phyloP scores from a whole-genome alignment of 441 rosid species.

The Erodium chrysanthum region DNA sequence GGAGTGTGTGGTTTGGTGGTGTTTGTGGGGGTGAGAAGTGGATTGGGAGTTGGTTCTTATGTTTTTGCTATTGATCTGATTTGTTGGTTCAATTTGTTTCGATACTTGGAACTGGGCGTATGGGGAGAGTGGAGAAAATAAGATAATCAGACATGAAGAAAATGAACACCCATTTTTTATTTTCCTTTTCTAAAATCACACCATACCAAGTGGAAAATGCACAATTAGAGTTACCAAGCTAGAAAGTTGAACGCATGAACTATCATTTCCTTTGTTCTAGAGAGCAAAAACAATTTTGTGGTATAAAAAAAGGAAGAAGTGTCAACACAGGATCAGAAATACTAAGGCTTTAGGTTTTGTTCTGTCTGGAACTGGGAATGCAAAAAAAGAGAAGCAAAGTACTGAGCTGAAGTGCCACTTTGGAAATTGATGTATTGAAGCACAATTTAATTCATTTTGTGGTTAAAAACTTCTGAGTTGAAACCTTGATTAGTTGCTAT shows the following conservation, averaged over 20 bases:
- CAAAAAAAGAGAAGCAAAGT: neutral
- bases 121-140: neutral
- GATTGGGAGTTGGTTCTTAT: neutral
- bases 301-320: neutral
- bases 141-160: neutral
- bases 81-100: slow-evolving; percentile 2
- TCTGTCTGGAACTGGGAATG: neutral
- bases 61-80: neutral
- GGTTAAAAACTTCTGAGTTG: neutral
- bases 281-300: neutral
- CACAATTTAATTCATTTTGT: neutral
- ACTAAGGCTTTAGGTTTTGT: slow-evolving; percentile 3
- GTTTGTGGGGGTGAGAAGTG: neutral
- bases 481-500: neutral
- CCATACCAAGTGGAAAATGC: neutral
- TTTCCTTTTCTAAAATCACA: neutral
- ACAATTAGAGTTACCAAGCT: neutral
- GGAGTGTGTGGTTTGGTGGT: neutral
- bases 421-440: neutral
- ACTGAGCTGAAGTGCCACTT: neutral
- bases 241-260: neutral
- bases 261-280: neutral
- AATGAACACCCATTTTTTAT: neutral
- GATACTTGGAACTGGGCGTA: neutral
- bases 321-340: neutral